These are phyloP conservation scores for Myriosclerotinia duriaeana DNA, from an alignment of 2,329 filamentous ascomycete species.

Conservation along the genomic window DNA sequence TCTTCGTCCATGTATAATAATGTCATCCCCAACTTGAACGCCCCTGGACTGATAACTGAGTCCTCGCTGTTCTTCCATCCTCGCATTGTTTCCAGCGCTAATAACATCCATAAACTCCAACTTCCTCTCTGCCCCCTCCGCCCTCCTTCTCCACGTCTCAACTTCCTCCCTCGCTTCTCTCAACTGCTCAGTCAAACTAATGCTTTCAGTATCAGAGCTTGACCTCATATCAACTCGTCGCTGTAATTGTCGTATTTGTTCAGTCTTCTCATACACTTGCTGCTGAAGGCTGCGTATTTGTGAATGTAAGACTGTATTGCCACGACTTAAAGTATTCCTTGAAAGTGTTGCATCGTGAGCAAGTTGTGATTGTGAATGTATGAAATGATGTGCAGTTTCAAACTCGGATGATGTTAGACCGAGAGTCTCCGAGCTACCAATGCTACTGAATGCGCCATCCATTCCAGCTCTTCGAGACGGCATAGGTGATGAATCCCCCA, in stretches of 20 bases:
- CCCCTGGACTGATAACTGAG: background rate
- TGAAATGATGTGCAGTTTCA: conserved; percentile 13
- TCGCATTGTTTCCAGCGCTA: conserved; percentile 14
- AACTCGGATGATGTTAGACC: conserved; percentile 6
- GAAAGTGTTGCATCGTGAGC: conserved; percentile 1
- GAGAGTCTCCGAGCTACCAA: conserved; percentile 13
- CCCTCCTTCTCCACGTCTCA: conserved; percentile 54
- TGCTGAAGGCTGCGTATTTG: conserved; percentile 52
- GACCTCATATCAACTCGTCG: conserved; percentile 49
- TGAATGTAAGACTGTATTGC: conserved; percentile 45
- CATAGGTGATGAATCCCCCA: background rate
- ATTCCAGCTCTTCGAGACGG: background rate
- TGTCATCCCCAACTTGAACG: background rate
- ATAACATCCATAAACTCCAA: conserved; percentile 43
- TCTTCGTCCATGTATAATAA: conserved; percentile 1
- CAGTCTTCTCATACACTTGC: conserved; percentile 48
- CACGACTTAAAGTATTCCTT: conserved; percentile 25
- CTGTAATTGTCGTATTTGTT: conserved; percentile 49
- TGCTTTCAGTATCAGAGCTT: conserved; percentile 41
- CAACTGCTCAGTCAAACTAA: conserved; percentile 51
- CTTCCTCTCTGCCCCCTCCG: conserved; percentile 55
- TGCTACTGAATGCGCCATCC: conserved; percentile 20
- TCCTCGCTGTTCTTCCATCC: conserved; percentile 1
- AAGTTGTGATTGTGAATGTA: conserved; percentile 8
- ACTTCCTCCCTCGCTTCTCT: conserved; percentile 46